Base-by-base conservation (phyloP, 805 yeast genomes). In the Tanozyma kutaoensis region DNA sequence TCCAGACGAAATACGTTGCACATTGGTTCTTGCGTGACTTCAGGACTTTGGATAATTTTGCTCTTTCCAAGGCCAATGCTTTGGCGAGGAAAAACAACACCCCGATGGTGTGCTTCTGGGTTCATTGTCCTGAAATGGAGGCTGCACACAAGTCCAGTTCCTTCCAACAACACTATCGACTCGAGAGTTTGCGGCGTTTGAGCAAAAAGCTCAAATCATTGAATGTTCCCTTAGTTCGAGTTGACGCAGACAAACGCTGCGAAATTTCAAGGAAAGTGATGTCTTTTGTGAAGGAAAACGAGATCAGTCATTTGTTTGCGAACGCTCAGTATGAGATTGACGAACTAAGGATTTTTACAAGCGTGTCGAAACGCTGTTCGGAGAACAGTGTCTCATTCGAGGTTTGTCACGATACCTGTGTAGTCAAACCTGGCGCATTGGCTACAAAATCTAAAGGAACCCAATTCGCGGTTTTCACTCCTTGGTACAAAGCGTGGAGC, bases 11-110 rank as follows among this genome's bases (percentile, higher is more conserved):
- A n/a, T 37, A 38, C 15, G 46, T 60, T 10, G 55, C 62, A 12
- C 71, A 66, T 39, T 55, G 70, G 57, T 66, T 69, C 28, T 40
- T 61, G 12, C 50, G 56, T 20, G 76, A 69, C 34, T 42, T 68
- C 15, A 45, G 75, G 24, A 29, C 55, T 6, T 43, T 39, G 8
- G 71, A 69, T 37, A 69, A 69, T 36, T 45, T 43, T 1, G 65
- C 59, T 0, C 45, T 69, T 22, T 41, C 33, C 10, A 33, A 48
- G 12, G 65, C 67, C 2, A 36, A 57, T 21, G 33, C 49, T 14
- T 33, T 44, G 7, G 61, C 62, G 3, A 28, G 37, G 12, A 29
- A 40, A n/a, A 25, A 34, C 16, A 37, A 42, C 3, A 43, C 50
- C 4, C 57, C 60, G 2, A 44, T 66, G 28, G 39, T 63, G 9